phyloP scores from a whole-genome alignment of 345 rosid genomes.

The Laguncularia racemosa region DNA sequence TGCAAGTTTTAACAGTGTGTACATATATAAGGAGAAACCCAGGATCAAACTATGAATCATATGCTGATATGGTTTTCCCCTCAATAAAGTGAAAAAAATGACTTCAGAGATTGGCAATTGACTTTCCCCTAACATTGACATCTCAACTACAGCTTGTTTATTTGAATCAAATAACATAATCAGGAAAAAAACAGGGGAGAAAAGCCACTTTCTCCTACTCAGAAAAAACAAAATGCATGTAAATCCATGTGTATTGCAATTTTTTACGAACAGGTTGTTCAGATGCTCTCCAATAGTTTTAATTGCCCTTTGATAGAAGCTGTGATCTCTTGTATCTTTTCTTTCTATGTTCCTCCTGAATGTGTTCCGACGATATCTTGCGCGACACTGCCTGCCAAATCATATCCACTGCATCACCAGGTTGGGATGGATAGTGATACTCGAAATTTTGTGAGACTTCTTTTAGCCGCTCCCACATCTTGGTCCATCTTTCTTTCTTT shows the following conservation, averaged over 20 bases:
- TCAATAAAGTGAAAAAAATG: too few relatives aligned
- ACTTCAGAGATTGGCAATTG: too few relatives aligned
- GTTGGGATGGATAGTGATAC: conserved; percentile 64
- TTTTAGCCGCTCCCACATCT: conserved; percentile 66
- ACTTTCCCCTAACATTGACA: too few relatives aligned
- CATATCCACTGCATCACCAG: conserved; percentile 85
- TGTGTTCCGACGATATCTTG: conserved; percentile 37
- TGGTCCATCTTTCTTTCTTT: conserved; percentile 48
- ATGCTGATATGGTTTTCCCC: too few relatives aligned
- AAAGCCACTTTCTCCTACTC: background rate
- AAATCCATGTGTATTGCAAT: background rate
- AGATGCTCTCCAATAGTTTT: conserved; percentile 11
- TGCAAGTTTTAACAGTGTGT: too few relatives aligned
- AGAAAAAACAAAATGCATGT: background rate
- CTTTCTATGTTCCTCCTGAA: conserved; percentile 37
- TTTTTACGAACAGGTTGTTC: background rate
- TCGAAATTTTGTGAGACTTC: conserved; percentile 46
- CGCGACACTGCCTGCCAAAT: conserved; percentile 71
- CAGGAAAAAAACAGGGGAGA: background rate
- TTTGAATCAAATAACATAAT: too few relatives aligned
- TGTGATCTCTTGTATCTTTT: conserved; percentile 50
- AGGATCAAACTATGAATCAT: too few relatives aligned
- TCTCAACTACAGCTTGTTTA: too few relatives aligned
- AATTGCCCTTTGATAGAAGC: conserved; percentile 7
- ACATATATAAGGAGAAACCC: too few relatives aligned